Evolutionary conservation across 1,284 basidiomycete genomes (phyloP).

Genomic region (Cryptococcus sp.): DNA sequence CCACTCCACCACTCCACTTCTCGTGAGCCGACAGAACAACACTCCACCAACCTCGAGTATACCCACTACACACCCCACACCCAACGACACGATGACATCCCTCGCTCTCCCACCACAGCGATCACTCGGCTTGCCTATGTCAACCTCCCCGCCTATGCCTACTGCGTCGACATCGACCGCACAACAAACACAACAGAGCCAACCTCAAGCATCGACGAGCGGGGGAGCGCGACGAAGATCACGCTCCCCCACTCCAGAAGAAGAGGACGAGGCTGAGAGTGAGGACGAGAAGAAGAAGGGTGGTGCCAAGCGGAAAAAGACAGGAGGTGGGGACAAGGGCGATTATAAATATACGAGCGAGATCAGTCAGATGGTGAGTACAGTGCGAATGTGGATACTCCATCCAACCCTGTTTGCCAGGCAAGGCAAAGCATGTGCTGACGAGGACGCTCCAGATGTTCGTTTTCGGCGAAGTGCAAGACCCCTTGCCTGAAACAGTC

Average conservation of each 20-base stretch:
- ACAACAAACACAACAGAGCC: neutral
- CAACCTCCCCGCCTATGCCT: neutral
- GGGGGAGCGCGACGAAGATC: conserved; percentile 21
- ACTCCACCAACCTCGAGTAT: neutral
- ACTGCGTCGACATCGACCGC: neutral
- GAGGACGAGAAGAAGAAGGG: conserved; percentile 40
- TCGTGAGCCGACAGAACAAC: neutral
- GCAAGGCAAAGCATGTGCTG: neutral
- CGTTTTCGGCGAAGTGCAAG: conserved; percentile 92
- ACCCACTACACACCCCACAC: neutral
- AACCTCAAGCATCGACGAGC: neutral
- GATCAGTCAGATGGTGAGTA: conserved; percentile 74
- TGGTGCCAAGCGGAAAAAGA: conserved; percentile 32
- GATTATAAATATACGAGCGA: conserved; percentile 76
- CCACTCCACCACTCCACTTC: neutral
- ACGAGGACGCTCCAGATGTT: conserved; percentile 68
- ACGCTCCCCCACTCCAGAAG: conserved; percentile 27
- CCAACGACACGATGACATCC: neutral
- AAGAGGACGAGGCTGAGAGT: conserved; percentile 37
- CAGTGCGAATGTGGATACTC: neutral
- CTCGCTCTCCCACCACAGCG: conserved; percentile 3
- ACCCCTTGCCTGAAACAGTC: conserved; percentile 82
- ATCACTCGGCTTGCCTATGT: neutral
- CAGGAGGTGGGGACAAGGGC: conserved; percentile 23
- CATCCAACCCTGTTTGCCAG: neutral